Evolutionary conservation across 179 eudicot species (phyloP), one percentile per base, ranked within the genome.

Genomic region (Patellifolia procumbens): DNA sequence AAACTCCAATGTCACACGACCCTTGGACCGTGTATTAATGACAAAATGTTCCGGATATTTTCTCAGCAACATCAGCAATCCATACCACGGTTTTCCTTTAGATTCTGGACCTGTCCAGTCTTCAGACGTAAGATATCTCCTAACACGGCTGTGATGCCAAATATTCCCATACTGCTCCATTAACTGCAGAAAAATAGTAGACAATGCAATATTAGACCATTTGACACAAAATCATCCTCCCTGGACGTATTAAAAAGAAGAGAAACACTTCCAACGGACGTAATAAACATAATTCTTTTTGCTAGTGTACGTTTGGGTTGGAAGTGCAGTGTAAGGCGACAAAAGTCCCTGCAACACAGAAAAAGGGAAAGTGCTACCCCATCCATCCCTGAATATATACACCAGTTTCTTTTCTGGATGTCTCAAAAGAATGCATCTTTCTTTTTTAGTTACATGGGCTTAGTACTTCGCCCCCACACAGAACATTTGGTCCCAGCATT

Each of bases 41-140:
- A 95, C 99, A 74, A 95, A 95, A 78, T 95, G 97, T 72, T 95
- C 97, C 1, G 97, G 97, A 75, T 93, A 90, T 76, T 91, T 95
- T 84, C 97, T 91, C 58, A 95, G 85, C 87, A 95, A 63, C 88
- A 90, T 82, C 48, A 95, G 85, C 90, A 95, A 82, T 42, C 97
- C 97, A 67, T 83, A 88, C 99, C 99, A 95, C 3, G 97, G 97
- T 78, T 90, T 92, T 70, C 89, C 95, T 65, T 86, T 82, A 43
- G 97, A 86, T 78, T 95, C 97, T 34, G 89, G 85, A 73, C 56
- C 80, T 6, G 90, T 84, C 83, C 86, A 85, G 28, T 94, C 98
- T 81, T 92, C 97, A 2, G 91, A 86, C 4, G 94, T 89, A 3
- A 94, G 94, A 75, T 92, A 94, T 76, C 87, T 86, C 86, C 98